Base-by-base conservation (phyloP, 1,284 basidiomycete genomes). In the Takashimella koratensis region DNA sequence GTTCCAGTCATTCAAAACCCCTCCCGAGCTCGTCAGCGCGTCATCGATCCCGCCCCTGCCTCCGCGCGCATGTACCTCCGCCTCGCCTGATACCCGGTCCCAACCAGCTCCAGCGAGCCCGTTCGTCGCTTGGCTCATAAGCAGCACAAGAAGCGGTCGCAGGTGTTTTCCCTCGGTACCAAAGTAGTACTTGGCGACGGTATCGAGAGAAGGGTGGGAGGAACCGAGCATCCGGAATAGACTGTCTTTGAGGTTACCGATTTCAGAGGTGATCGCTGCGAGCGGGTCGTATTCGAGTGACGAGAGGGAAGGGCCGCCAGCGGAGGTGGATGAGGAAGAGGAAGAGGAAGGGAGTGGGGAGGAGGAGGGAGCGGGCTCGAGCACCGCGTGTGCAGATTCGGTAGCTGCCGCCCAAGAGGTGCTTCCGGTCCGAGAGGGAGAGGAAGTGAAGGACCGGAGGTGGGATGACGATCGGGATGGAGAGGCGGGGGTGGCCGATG, bases 181-280 rank as follows among this genome's bases (percentile, higher is more conserved):
- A 74, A 98, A 96, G 78, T 97, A 97, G 77, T 93, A 96, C 63
- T 91, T 85, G 3, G 94, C 92, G 57, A 97, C 87, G 53, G 87
- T 83, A 60, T 88, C 86, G 53, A 98, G 84, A 1, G 85, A 84
- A 2, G 92, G 88, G 73, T 98, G 90, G 10, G 90, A 87, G 2
- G 88, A 88, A 24, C 92, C 93, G 11, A 98, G 82, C 41, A 98
- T 81, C 58, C 81, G 79, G 59, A 92, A 80, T 25, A 98, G 80
- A 54, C 84, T 87, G 52, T 83, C 81, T 57, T 88, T 86, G 45
- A 98, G 79, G 51, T 82, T 81, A 26, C 82, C 77, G 25, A 98
- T 83, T 70, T 98, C 87, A 20, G 83, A 77, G 44, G 84, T 82
- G 57, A 94, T 82, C 45, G 68, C 67, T 10, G 61, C 58, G 24